Percentiles rank a stretch among this genome's conserved stretches.
Evolutionary conservation across 106 monocot genomes (phyloP).

Genomic region (Allium cepa): DNA sequence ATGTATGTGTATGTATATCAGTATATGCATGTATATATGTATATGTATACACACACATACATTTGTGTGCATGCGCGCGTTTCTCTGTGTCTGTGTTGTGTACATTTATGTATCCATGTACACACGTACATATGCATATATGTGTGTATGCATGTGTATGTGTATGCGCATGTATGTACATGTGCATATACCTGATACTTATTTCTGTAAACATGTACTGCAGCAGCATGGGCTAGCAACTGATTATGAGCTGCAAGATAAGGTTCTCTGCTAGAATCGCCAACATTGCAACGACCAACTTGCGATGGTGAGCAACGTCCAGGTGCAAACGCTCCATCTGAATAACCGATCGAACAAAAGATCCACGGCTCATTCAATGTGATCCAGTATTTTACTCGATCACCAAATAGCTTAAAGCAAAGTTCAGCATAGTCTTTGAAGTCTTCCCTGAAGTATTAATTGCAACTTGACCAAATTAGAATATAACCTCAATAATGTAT

Average conservation of each 20-base stretch:
- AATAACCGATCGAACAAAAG: not conserved
- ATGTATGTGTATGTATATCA: too few species aligned
- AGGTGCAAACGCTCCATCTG: constrained; percentile 1
- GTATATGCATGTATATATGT: too few species aligned
- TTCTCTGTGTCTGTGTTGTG: not conserved
- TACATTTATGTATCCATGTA: not conserved
- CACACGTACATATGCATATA: too few species aligned
- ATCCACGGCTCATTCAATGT: not conserved
- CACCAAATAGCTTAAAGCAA: constrained; percentile 35
- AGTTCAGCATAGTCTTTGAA: constrained; percentile 30
- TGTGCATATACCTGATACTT: constrained; percentile 17
- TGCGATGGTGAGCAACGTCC: constrained; percentile 7
- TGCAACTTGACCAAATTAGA: not conserved
- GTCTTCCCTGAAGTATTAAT: constrained; percentile 19
- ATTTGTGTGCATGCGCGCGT: not conserved
- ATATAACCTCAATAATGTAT: too few species aligned
- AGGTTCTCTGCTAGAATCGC: constrained; percentile 37
- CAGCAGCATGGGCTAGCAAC: constrained; percentile 36
- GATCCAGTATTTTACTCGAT: constrained; percentile 4
- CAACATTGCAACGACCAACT: constrained; percentile 5
- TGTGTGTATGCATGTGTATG: not conserved
- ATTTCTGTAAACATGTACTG: constrained; percentile 21
- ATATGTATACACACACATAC: not conserved
- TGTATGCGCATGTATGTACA: not conserved
- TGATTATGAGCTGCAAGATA: constrained; percentile 37